These are phyloP conservation scores for Schizothecium vesticola DNA, from an alignment of 495 filamentous ascomycete species.

Conservation along the genomic window DNA sequence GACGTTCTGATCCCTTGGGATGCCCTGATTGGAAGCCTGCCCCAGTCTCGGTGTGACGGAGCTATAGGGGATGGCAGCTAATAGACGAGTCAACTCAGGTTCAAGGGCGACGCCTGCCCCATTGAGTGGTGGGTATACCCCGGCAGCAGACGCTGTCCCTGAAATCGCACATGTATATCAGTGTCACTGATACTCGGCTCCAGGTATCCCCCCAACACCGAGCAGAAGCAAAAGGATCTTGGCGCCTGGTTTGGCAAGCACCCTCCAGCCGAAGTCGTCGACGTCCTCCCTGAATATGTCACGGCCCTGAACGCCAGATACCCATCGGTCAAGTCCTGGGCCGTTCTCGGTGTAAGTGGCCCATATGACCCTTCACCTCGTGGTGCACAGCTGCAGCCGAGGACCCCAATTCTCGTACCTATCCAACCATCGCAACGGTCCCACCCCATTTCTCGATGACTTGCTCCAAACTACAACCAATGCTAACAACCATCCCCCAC, in stretches of 20 bases:
- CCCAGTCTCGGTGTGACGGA: neutral
- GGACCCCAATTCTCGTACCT: neutral
- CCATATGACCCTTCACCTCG: neutral
- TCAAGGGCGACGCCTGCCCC: conserved; percentile 53
- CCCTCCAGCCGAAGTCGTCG: conserved; percentile 56
- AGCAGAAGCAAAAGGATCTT: conserved; percentile 73
- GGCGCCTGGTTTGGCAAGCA: conserved; percentile 69
- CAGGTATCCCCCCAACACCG: conserved; percentile 69
- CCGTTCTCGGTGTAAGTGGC: conserved; percentile 61
- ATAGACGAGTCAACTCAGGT: conserved; percentile 18
- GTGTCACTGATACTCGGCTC: neutral
- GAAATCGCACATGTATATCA: neutral
- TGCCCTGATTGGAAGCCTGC: neutral
- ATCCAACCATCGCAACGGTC: neutral
- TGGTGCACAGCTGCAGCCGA: neutral
- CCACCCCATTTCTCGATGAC: neutral
- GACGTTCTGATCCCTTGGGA: neutral
- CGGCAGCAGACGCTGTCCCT: neutral
- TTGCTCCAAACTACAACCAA: neutral
- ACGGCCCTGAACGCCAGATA: conserved; percentile 49
- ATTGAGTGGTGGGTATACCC: conserved; percentile 42
- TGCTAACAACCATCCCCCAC: neutral
- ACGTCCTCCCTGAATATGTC: conserved; percentile 59
- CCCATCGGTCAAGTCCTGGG: conserved; percentile 68
- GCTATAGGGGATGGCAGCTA: neutral